A percentile compares a stretch with the other conserved stretches of the same genome.
These are phyloP conservation scores for Colletotrichum camelliae DNA, from an alignment of 2,329 filamentous ascomycete genomes.

Conservation along the genomic window DNA sequence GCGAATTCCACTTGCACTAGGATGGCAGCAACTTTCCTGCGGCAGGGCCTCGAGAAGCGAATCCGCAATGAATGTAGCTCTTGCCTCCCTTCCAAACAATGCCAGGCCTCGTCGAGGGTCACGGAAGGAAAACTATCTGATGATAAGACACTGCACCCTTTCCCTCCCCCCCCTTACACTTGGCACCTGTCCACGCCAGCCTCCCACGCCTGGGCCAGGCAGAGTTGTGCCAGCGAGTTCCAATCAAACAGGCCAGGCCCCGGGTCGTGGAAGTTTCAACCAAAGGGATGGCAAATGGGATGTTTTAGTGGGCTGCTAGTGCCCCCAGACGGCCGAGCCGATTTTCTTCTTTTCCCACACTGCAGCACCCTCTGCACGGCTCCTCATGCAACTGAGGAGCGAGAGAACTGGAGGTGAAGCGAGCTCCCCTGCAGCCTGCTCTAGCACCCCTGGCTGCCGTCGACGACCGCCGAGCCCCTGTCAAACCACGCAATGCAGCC, in stretches of 20 bases:
- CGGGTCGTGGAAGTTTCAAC: conserved; percentile 1
- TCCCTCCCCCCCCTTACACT: background rate
- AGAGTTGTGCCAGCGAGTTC: background rate
- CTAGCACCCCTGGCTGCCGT: background rate
- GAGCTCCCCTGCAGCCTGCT: background rate
- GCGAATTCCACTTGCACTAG: background rate
- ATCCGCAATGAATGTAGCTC: background rate
- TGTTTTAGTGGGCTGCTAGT: conserved; percentile 4
- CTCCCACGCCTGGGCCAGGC: background rate
- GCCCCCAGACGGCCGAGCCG: background rate
- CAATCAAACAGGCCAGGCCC: conserved; percentile 7
- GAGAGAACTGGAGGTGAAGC: background rate
- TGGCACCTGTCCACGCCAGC: conserved; percentile 6
- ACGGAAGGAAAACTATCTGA: background rate
- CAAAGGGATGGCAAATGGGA: background rate
- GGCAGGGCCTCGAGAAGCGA: background rate
- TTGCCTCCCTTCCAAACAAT: background rate
- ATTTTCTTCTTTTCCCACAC: background rate
- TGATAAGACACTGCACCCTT: conserved; percentile 1
- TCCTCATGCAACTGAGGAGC: background rate
- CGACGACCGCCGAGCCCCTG: background rate
- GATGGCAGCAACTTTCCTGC: background rate
- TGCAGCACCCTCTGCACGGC: background rate
- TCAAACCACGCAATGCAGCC: conserved; percentile 12
- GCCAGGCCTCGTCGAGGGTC: background rate